Percentiles rank a stretch among this genome's conserved stretches.
Conservation (phyloP, 2,329 filamentous ascomycete genomes). For the Setomelanomma holmii region DNA sequence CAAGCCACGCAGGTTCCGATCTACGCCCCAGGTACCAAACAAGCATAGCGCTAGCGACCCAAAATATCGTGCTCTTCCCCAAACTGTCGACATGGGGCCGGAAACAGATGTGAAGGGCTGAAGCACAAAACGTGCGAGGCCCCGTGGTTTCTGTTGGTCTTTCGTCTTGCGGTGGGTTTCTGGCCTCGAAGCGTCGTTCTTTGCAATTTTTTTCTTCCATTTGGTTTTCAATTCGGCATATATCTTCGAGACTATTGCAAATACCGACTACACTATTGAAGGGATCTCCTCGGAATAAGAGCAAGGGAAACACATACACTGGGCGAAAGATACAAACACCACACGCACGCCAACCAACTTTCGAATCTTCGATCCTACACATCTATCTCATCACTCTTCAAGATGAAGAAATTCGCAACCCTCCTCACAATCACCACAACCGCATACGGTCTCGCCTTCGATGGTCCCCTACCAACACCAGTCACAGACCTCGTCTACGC, state of each 20-base stretch:
- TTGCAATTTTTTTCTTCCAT: neutral
- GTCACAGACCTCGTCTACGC: constrained; percentile 5
- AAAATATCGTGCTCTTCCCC: constrained; percentile 2
- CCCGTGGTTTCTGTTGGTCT: constrained; percentile 2
- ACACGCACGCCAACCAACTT: neutral
- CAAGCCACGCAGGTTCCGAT: constrained; percentile 1
- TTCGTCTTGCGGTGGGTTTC: neutral
- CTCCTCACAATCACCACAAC: constrained; percentile 10
- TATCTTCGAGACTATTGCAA: too few species aligned
- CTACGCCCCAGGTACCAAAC: neutral
- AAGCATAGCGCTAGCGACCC: constrained; percentile 1
- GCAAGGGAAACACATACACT: neutral
- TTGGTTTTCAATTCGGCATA: neutral
- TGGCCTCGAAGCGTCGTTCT: neutral
- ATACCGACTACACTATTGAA: constrained; percentile 1
- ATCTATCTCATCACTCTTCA: constrained; percentile 1
- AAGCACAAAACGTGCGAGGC: constrained; percentile 9
- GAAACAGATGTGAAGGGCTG: neutral
- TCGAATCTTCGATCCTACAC: neutral
- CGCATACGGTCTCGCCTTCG: constrained; percentile 10
- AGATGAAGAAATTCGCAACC: constrained; percentile 7
- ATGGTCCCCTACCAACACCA: constrained; percentile 13
- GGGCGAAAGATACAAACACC: neutral
- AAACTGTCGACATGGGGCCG: constrained; percentile 2
- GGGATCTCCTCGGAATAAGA: neutral